Base-by-base conservation (phyloP, 2,329 filamentous ascomycete species). In the Escovopsis weberi region DNA sequence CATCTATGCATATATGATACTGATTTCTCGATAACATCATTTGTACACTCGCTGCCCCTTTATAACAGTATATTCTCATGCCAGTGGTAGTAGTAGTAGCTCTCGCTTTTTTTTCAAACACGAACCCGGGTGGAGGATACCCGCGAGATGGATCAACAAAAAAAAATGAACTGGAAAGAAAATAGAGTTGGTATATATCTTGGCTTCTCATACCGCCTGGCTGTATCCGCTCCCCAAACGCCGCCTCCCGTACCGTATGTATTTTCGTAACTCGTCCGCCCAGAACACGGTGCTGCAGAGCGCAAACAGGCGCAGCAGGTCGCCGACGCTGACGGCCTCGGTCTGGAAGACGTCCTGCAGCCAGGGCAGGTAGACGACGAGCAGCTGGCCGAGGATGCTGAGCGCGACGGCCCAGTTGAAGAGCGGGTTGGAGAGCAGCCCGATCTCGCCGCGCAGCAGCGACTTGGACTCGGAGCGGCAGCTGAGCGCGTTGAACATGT, bases 401-500 rank as follows among this genome's bases (percentile, higher is more conserved):
- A 91, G 79, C 8, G 82, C 74, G 2, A 98, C 91, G 1, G 91
- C 88, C 70, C 89, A 94, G 63, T 96, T 96, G 67, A 98, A 98
- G 63, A 98, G 82, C 46, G 79, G 82, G 59, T 98, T 98, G 8
- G 80, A 78, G 44, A 91, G 83, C 11, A 94, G 60, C 8, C 82
- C 78, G 40, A 94, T 72, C 58, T 98, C 88, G 35, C 91, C 89
- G 26, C 82, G 74, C 4, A 98, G 73, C 5, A 98, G 71, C 10
- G 85, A 93, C 61, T 96, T 96, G 48, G 75, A 79, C 58, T 94
- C 88, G 7, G 84, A 93, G 39, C 91, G 85, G 63, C 91, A 98
- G 12, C 85, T 82, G 19, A 98, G 70, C 2, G 91, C 91, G 62
- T 98, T 96, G 70, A 96, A 95, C 91, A 98, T 98, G 69, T 98